Percentiles rank a stretch among this genome's conserved stretches.
phyloP scores from a whole-genome alignment of 2,329 filamentous ascomycete genomes.

The Hymenoscyphus infarciens region DNA sequence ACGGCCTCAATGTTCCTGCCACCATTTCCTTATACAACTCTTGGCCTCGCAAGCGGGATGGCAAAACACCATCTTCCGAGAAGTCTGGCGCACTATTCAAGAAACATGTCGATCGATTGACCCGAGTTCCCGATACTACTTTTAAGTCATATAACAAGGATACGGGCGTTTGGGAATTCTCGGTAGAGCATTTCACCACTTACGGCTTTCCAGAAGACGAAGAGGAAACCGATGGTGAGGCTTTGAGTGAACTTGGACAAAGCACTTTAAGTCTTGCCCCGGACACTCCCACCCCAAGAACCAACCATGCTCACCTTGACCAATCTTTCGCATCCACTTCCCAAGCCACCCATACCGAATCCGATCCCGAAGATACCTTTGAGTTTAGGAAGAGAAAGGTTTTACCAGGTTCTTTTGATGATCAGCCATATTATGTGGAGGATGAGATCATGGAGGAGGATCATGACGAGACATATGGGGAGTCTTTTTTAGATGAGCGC shows the following conservation, averaged over 20 bases:
- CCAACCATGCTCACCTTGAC: constrained; percentile 20
- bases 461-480: constrained; percentile 40
- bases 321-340: constrained; percentile 38
- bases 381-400: constrained; percentile 38
- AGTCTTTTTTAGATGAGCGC: constrained; percentile 92
- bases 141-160: constrained; percentile 77
- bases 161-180: constrained; percentile 86
- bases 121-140: constrained; percentile 72
- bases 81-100: constrained; percentile 64
- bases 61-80: constrained; percentile 51
- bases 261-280: constrained; percentile 47
- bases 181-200: constrained; percentile 93
- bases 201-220: constrained; percentile 73
- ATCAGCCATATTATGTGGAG: constrained; percentile 52
- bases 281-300: constrained; percentile 41
- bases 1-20: constrained; percentile 88
- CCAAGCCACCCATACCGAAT: constrained; percentile 35
- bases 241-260: constrained; percentile 43
- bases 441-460: constrained; percentile 46
- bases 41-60: constrained; percentile 72
- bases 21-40: constrained; percentile 87
- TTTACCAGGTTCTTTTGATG: constrained; percentile 79
- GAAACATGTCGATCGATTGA: constrained; percentile 80
- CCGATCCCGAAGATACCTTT: constrained; percentile 36
- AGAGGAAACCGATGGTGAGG: constrained; percentile 51